These are phyloP conservation scores for Globisporangium abappressorium DNA, from an alignment of 352 stramenopile genomes.

Conservation along the genomic window DNA sequence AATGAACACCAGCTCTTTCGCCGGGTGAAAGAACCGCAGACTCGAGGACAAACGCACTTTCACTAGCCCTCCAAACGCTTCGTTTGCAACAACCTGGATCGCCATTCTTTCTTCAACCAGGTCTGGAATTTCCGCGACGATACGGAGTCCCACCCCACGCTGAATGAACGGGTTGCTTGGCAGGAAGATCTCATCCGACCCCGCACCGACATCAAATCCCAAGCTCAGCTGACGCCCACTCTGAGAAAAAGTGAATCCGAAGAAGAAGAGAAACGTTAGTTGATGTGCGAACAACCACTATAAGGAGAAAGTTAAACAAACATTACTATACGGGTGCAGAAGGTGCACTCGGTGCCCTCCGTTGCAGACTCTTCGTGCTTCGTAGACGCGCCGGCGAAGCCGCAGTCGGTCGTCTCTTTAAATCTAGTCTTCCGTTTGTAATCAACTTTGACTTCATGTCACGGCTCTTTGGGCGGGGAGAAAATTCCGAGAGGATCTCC, in stretches of 20 bases:
- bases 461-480: neutral
- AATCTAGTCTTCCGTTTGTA: neutral
- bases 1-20: conserved; percentile 26
- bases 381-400: neutral
- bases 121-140: conserved; percentile 27
- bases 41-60: conserved; percentile 17
- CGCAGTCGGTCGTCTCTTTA: neutral
- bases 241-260: conserved; percentile 8
- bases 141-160: conserved; percentile 18
- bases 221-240: conserved; percentile 24
- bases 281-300: neutral
- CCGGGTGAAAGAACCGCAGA: conserved; percentile 28
- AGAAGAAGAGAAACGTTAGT: conserved; percentile 1
- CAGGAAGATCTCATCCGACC: conserved; percentile 19
- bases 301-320: neutral
- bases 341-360: conserved; percentile 20
- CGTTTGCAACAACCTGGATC: conserved; percentile 8
- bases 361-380: conserved; percentile 17
- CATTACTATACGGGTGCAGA: conserved; percentile 35
- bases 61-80: conserved; percentile 13
- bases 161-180: conserved; percentile 23
- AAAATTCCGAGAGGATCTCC: conserved; percentile 32
- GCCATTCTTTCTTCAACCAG: conserved; percentile 28
- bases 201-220: conserved; percentile 14
- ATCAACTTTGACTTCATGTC: neutral